Evolutionary conservation across 208 protist genomes (phyloP).

Genomic region (Jaenimonas drosophilae): DNA sequence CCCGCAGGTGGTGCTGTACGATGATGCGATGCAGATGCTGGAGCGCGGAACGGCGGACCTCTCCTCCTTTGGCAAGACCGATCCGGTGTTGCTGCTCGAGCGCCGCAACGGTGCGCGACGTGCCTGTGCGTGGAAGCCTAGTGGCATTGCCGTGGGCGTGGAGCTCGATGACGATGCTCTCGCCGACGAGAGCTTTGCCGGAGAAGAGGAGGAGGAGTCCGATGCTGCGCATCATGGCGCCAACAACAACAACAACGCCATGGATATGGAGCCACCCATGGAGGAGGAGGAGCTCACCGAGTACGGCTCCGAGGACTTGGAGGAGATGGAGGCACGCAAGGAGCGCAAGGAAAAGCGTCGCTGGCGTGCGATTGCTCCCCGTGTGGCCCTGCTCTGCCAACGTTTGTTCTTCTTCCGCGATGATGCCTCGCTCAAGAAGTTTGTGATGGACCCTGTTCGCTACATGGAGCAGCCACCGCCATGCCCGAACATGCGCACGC

Average conservation of each 20-base stretch:
- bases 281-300: constrained; percentile 68
- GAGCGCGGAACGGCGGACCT: constrained; percentile 25
- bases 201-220: constrained; percentile 3
- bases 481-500: constrained; percentile 16
- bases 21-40: constrained; percentile 33
- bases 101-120: constrained; percentile 25
- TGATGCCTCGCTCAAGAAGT: constrained; percentile 43
- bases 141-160: constrained; percentile 6
- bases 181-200: background rate
- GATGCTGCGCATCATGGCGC: too few relatives aligned
- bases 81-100: constrained; percentile 62
- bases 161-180: constrained; percentile 1
- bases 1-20: constrained; percentile 50
- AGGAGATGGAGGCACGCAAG: constrained; percentile 43
- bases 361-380: constrained; percentile 18
- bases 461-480: constrained; percentile 66
- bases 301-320: constrained; percentile 52
- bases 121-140: constrained; percentile 36
- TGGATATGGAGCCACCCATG: constrained; percentile 46
- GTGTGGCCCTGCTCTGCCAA: constrained; percentile 36
- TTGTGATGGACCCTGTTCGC: constrained; percentile 55
- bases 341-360: constrained; percentile 15
- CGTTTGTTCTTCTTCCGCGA: constrained; percentile 72
- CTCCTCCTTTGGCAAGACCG: constrained; percentile 50
- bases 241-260: constrained; percentile 14